Base-by-base conservation (phyloP, 1,139 yeast species). In the Suhomyces panamericanus region DNA sequence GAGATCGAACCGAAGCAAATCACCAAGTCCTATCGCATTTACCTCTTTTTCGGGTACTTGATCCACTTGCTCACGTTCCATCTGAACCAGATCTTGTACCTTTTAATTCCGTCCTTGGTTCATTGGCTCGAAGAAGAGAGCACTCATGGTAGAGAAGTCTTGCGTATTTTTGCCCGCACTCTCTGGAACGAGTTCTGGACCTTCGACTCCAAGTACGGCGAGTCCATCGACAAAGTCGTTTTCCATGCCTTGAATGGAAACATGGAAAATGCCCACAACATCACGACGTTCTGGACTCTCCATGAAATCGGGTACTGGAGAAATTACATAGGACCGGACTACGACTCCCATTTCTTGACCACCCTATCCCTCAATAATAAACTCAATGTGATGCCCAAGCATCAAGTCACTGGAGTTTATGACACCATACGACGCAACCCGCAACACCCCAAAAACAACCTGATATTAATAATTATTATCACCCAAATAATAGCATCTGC, bases 121-220 rank as follows among this genome's bases (percentile, higher is more conserved):
- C 75, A 70, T 40, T 71, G 76, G 76, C 55, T 70, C 10, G 51
- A 57, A 32, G 75, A 70, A 41, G 59, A 62, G 30, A 52, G 37
- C 30, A 24, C 24, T 6, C 35, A 35, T 9, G 38, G 48, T 1
- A 42, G 43, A 2, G 47, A 40, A 20, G 32, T 47, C 3, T 46
- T 50, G 26, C 36, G 35, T 20, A 41, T 52, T 1, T 30, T 55
- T 16, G 47, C 55, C 44, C 42, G 49, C 28, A 47, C 48, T 12
- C 49, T 69, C 13, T 67, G 67, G 43, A 30, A 42, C 15, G 69
- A 64, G 39, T 69, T 45, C 48, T 69, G 75, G 72, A 42, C 43
- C 12, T 61, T 57, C 35, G 61, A 59, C 44, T 56, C 56, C 11
- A 52, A 57, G 16, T 53, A 62, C 32, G 55, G 54, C n/a, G 49